Evolutionary conservation across 148 eudicot species (phyloP).

Genomic region (Polygonum maritimum): DNA sequence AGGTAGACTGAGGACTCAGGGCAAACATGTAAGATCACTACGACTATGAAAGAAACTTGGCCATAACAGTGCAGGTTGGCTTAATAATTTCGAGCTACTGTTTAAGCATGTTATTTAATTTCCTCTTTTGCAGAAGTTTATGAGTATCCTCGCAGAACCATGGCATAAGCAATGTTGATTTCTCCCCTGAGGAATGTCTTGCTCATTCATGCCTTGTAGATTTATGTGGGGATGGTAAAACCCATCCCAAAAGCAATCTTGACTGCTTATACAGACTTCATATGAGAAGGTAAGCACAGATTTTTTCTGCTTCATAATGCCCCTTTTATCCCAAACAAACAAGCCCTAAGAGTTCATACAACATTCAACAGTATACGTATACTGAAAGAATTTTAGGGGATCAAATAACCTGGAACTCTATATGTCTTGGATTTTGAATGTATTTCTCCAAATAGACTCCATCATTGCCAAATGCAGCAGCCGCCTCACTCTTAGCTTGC

Average conservation of each 20-base stretch:
- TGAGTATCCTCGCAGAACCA: neutral
- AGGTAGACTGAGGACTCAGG: neutral
- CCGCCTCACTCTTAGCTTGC: slow-evolving; percentile 99
- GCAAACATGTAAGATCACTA: neutral
- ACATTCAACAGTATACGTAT: neutral
- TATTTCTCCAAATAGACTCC: slow-evolving; percentile 94
- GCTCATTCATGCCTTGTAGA: neutral
- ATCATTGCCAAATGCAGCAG: slow-evolving; percentile 98
- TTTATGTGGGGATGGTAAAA: too few species aligned
- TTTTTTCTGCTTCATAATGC: too few species aligned
- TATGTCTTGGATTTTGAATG: slow-evolving; percentile 90
- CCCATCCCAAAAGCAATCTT: too few species aligned
- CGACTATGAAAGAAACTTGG: neutral
- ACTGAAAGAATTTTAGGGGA: neutral
- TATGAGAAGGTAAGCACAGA: too few species aligned
- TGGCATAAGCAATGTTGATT: neutral
- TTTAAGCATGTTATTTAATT: neutral
- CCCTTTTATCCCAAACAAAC: too few species aligned
- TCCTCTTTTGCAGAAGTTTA: neutral
- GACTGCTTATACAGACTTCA: too few species aligned
- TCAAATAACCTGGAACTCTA: slow-evolving; percentile 85
- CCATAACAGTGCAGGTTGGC: neutral
- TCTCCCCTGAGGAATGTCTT: neutral
- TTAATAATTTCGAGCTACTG: neutral
- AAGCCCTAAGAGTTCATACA: neutral